Percentiles rank a stretch among this genome's conserved stretches.
Conservation (phyloP, 2,329 filamentous ascomycete genomes). For the Venturia aucupariae region DNA sequence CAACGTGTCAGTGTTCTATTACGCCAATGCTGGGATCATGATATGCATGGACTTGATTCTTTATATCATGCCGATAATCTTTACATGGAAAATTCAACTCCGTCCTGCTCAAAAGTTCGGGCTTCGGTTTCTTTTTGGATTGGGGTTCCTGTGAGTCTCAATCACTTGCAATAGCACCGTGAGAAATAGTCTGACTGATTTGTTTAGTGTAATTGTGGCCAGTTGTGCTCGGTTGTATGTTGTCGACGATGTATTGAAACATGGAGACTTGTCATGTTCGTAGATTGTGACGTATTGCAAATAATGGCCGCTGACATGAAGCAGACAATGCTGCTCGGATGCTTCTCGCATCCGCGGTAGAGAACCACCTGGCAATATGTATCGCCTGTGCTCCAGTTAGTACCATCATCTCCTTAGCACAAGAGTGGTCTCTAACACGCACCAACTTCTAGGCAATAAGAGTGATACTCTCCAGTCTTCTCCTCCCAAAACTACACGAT, state of each 20-base stretch:
- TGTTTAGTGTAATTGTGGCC: conserved; percentile 23
- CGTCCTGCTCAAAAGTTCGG: conserved; percentile 25
- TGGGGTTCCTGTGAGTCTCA: conserved; percentile 25
- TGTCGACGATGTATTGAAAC: conserved; percentile 21
- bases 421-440: not conserved
- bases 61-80: conserved; percentile 30
- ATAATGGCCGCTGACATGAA: not conserved
- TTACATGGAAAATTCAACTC: conserved; percentile 29
- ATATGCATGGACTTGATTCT: conserved; percentile 30
- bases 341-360: conserved; percentile 28
- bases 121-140: conserved; percentile 26
- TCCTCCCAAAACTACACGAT: conserved; percentile 1
- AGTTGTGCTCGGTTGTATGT: conserved; percentile 22
- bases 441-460: not conserved
- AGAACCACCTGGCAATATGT: conserved; percentile 29
- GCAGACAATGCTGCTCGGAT: conserved; percentile 21
- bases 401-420: not conserved
- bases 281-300: not conserved
- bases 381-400: conserved; percentile 28
- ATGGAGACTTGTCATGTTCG: conserved; percentile 21
- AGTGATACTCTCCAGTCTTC: not conserved
- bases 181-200: not conserved
- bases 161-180: not conserved
- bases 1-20: conserved; percentile 27
- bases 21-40: conserved; percentile 27